Percentiles rank a stretch among this genome's conserved stretches.
These are phyloP conservation scores for Curvularia spicifera DNA, from an alignment of 2,329 filamentous ascomycete species.

Conservation along the genomic window DNA sequence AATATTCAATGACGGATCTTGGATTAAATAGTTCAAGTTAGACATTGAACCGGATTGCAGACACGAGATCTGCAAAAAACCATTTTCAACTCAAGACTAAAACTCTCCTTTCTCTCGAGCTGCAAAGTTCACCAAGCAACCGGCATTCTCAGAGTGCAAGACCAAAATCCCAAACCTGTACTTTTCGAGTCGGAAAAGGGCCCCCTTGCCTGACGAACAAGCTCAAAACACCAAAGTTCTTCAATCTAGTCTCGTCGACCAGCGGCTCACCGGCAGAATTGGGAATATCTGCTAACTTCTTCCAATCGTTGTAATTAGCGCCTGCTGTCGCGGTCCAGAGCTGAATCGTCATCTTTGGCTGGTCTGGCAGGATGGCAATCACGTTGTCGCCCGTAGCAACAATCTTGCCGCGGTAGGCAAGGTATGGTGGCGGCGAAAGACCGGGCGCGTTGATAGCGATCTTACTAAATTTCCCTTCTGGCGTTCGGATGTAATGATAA, in stretches of 20 bases:
- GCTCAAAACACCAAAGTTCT: constrained; percentile 35
- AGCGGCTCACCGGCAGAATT: constrained; percentile 43
- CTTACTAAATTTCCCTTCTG: constrained; percentile 40
- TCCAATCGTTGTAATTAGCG: constrained; percentile 39
- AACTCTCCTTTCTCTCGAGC: no score
- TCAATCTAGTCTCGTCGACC: constrained; percentile 42
- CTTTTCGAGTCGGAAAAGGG: constrained; percentile 40
- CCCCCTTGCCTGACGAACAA: constrained; percentile 46
- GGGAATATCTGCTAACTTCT: constrained; percentile 37
- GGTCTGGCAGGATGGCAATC: constrained; percentile 41
- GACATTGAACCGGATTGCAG: not conserved
- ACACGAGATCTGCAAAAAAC: not conserved
- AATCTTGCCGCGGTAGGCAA: constrained; percentile 44
- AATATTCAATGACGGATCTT: not conserved
- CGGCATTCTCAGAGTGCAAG: constrained; percentile 9
- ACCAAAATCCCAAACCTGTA: constrained; percentile 46
- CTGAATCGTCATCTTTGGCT: constrained; percentile 36
- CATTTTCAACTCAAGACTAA: not conserved
- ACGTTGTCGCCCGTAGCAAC: constrained; percentile 36
- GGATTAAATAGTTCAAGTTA: not conserved
- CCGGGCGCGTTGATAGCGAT: constrained; percentile 39
- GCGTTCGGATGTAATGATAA: constrained; percentile 44
- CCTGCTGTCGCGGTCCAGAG: constrained; percentile 41
- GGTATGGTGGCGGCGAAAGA: constrained; percentile 40
- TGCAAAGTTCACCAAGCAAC: not conserved